Conservation (phyloP, 768 basidiomycete genomes). For the Mycena pura region DNA sequence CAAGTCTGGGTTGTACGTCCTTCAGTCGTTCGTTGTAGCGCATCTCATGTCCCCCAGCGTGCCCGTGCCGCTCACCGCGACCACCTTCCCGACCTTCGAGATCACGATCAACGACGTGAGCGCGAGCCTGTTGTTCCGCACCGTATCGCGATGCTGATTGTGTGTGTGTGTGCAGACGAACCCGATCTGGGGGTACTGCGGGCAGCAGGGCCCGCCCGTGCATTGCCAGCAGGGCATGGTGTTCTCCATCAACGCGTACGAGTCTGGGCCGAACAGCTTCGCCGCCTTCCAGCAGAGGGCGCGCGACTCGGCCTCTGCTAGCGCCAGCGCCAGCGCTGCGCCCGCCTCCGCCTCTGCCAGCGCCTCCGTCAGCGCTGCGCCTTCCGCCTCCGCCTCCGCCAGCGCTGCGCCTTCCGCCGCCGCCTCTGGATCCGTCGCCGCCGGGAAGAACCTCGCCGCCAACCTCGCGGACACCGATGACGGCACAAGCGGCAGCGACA, state of each 20-base stretch:
- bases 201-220: conserved; percentile 36
- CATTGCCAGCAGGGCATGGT: conserved; percentile 56
- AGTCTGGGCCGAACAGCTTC: conserved; percentile 32
- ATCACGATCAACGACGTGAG: conserved; percentile 48
- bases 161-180: conserved; percentile 5
- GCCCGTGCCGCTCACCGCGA: conserved; percentile 36
- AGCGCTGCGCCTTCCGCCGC: too few species aligned
- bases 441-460: not conserved
- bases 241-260: conserved; percentile 49
- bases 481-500: conserved; percentile 33
- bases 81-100: conserved; percentile 44
- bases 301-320: not conserved
- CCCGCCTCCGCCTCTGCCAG: too few species aligned
- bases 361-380: too few species aligned
- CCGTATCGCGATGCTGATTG: not conserved
- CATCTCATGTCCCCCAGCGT: conserved; percentile 31
- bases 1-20: conserved; percentile 35
- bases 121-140: not conserved
- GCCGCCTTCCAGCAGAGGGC: not conserved
- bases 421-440: not conserved
- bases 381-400: too few species aligned
- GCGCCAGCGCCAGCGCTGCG: not conserved
- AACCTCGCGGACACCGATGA: conserved; percentile 9
- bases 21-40: not conserved
- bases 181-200: conserved; percentile 51